Conservation (phyloP, 176 grass and related monocot genomes). For the Zizania latifolia region DNA sequence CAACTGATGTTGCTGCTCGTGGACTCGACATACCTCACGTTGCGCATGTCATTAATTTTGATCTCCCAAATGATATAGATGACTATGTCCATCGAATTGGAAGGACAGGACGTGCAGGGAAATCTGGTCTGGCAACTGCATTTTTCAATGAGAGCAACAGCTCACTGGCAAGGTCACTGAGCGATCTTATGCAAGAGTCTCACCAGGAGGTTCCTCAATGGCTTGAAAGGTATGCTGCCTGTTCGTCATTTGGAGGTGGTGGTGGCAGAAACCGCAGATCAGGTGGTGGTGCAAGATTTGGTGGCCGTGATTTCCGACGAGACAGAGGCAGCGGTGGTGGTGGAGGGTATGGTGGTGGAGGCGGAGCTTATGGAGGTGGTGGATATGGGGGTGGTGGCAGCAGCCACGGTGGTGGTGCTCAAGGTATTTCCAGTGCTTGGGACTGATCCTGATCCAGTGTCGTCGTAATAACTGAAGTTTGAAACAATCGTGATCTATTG, state of each 20-base stretch:
- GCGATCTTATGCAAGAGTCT: slow-evolving; percentile 73
- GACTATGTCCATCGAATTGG: slow-evolving; percentile 87
- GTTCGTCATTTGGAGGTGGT: slow-evolving; percentile 44
- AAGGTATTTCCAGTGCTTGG: background rate
- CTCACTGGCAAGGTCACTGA: slow-evolving; percentile 41
- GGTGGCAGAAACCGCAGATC: slow-evolving; percentile 61
- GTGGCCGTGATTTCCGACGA: slow-evolving; percentile 66
- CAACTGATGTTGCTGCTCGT: slow-evolving; percentile 91
- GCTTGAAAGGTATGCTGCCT: slow-evolving; percentile 55
- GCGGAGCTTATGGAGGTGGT: slow-evolving; percentile 1
- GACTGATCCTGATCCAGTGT: background rate
- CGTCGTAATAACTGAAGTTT: background rate
- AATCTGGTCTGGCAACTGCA: slow-evolving; percentile 61
- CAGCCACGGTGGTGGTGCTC: background rate
- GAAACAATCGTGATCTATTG: background rate
- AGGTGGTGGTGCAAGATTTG: slow-evolving; percentile 55
- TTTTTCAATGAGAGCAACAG: slow-evolving; percentile 70
- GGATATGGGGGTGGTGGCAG: slow-evolving; percentile 27
- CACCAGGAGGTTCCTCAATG: slow-evolving; percentile 79
- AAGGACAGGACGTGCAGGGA: slow-evolving; percentile 51
- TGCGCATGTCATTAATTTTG: slow-evolving; percentile 88
- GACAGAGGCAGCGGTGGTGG: slow-evolving; percentile 49
- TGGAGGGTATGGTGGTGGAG: background rate
- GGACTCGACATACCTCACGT: slow-evolving; percentile 92
- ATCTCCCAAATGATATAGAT: slow-evolving; percentile 86